Conservation (phyloP, 352 stramenopile genomes). For the Globisporangium recalcitrans region DNA sequence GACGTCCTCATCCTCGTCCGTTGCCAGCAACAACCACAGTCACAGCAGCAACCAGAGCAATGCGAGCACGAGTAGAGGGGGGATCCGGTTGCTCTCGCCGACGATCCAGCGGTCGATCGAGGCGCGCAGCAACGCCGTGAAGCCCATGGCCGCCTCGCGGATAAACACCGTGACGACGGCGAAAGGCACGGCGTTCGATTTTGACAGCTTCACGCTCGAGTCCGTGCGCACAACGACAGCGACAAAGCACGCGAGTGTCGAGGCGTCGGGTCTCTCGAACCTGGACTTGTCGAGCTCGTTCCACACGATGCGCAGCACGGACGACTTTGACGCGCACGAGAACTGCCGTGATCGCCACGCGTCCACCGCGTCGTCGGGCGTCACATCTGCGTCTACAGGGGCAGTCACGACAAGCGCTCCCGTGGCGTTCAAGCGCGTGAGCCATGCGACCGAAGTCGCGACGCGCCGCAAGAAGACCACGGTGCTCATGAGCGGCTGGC, state of each 20-base stretch:
- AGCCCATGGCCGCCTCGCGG: not conserved
- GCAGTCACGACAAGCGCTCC: not conserved
- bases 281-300: slow-evolving; percentile 9
- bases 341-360: slow-evolving; percentile 16
- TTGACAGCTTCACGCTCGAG: slow-evolving; percentile 45
- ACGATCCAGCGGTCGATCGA: slow-evolving; percentile 29
- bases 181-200: slow-evolving; percentile 24
- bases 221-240: slow-evolving; percentile 23
- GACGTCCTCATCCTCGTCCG: not conserved
- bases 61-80: not conserved
- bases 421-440: not conserved
- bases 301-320: slow-evolving; percentile 23
- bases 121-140: slow-evolving; percentile 4
- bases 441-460: not conserved
- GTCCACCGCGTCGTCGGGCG: slow-evolving; percentile 12
- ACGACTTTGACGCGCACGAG: slow-evolving; percentile 33
- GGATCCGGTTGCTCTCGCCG: slow-evolving; percentile 34
- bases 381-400: not conserved
- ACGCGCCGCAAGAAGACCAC: slow-evolving; percentile 16
- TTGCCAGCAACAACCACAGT: not conserved
- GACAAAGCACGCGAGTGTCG: not conserved
- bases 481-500: slow-evolving; percentile 36
- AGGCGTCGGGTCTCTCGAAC: not conserved
- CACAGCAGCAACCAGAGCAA: not conserved
- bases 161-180: not conserved